Base-by-base conservation (phyloP, 441 rosid genomes). In the Theobroma grandiflorum region DNA sequence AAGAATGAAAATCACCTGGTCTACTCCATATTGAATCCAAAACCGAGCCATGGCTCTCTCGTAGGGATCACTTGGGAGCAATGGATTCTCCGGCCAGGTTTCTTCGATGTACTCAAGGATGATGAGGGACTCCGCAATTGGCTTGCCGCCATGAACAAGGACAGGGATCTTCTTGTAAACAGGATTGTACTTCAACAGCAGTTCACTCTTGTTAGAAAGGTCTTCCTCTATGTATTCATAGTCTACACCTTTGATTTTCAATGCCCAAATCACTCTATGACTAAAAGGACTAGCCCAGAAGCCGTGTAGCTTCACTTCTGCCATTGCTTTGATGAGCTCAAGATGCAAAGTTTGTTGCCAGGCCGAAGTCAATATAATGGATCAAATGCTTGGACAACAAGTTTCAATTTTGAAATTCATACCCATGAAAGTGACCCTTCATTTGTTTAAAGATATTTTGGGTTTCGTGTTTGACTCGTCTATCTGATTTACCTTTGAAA, bases 41-140 rank as follows among this genome's bases (percentile, higher is more conserved):
- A 88, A 82, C 9, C 74, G 74, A 26, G 74, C 58, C 20, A 47
- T 26, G 40, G 74, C 74, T 69, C 26, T 69, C 20, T 69, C 74
- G 7, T 47, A 69, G 47, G 57, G 74, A 47, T 69, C 58, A 26
- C 0, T 47, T 15, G 74, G 74, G 31, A 72, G 47, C 45, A 72
- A 53, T 16, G 62, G 75, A 37, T 72, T 52, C 0, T 52, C 22
- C 4, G 58, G 57, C 74, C 74, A 69, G n/a, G 74, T 69, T 69
- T 69, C 87, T 14, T 89, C 92, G 3, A 90, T 76, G 69, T 92
- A 90, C 40, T 92, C 89, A 37, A 89, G 35, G 5, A 91, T 86
- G 12, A 87, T 63, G 79, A 81, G 82, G 67, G 95, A 91, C 69
- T 90, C 93, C 14, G 79, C 81, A 31, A 89, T 70, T 22, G 89